Base-by-base conservation (phyloP, 306 rosid species). In the Urtica urens region DNA sequence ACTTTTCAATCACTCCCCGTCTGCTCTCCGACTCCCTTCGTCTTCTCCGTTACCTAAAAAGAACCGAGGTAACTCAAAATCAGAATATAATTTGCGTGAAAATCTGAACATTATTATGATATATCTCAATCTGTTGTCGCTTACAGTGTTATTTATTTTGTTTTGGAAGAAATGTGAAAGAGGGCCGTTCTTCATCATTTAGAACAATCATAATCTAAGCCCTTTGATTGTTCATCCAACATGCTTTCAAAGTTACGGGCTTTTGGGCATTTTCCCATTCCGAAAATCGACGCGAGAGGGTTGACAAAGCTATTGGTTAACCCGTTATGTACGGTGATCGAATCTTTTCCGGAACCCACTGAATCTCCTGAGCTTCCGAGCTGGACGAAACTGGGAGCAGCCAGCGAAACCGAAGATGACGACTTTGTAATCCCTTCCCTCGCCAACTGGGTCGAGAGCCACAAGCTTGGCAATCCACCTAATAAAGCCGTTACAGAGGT, bases 391-490 rank as follows among this genome's bases (percentile, higher is more conserved):
- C 68, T 70, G 67, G 60, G 69, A 59, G 39, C 84, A 46, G 15
- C 55, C 19, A 22, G 18, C 1, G 58, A 53, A 1, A 59, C 49
- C 13, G 34, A 62, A 0, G 69, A 70, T 10, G 93, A 81, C 1
- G 78, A 74, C 44, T 90, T 90, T 43, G 82, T 81, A 6, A 78
- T 84, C 57, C 93, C 93, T 68, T 76, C 97, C 16, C 81, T 81
- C 19, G 77, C 84, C 35, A 45, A 54, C 14, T 88, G 97, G 97
- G 68, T 80, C 27, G 73, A 87, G 25, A 31, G 69, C 49, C 76
- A 38, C 23, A 49, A 40, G 60, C 59, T 58, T 17, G 37, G 28
- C 29, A 60, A 49, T 35, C 63, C 60, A 35, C 24, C 61, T 27
- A n/a, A n/a, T n/a, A 43, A 69, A 15, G 21, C 26, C 11, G 29